phyloP scores from a whole-genome alignment of 371 early-diverging fungal species.

The Mortierella sp. region DNA sequence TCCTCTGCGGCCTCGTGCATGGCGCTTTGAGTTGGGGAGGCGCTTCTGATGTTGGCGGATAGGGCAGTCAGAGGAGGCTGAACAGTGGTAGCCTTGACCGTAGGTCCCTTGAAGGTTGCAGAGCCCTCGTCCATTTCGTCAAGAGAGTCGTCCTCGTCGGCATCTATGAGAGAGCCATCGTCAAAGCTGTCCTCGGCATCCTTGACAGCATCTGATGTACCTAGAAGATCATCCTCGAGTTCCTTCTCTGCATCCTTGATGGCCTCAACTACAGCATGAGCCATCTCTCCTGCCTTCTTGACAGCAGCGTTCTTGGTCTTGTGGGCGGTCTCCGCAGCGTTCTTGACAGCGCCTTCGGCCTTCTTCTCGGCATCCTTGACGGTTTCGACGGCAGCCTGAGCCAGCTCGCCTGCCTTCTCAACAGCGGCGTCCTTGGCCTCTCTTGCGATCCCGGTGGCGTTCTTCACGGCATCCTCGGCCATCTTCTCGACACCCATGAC shows the following conservation, averaged over 20 bases:
- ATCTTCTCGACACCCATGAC: background rate
- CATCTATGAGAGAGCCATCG: background rate
- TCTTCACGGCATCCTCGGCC: background rate
- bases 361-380: slow-evolving; percentile 1
- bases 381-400: background rate
- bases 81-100: background rate
- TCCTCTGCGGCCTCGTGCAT: background rate
- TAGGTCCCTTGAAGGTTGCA: background rate
- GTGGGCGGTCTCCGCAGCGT: background rate
- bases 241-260: background rate
- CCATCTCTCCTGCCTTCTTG: background rate
- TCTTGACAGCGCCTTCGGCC: background rate
- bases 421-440: background rate
- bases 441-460: background rate
- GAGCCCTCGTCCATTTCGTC: background rate
- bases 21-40: background rate
- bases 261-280: no score
- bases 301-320: background rate
- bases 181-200: background rate
- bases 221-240: background rate
- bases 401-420: background rate
- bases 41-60: background rate
- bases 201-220: background rate
- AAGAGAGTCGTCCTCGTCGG: background rate
- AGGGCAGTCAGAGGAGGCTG: background rate